Percentiles rank a stretch among this genome's conserved stretches.
Evolutionary conservation across 1,284 basidiomycete genomes (phyloP).

Genomic region (Pisolithus thermaeus): DNA sequence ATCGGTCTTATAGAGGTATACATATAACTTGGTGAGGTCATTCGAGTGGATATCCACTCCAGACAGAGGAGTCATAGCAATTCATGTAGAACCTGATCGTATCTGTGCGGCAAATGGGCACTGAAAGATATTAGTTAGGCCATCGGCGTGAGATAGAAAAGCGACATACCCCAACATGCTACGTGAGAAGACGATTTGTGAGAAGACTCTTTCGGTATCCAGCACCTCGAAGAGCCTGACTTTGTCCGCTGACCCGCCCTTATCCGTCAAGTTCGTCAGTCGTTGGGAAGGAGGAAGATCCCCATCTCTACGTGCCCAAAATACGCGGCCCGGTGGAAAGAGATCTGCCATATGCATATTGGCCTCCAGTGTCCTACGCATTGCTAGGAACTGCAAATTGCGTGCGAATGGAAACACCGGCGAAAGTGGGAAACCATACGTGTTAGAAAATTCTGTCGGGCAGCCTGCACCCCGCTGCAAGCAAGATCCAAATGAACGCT

Average conservation of each 20-base stretch:
- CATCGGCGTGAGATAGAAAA: neutral
- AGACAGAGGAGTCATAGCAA: constrained; percentile 34
- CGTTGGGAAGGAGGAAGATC: constrained; percentile 50
- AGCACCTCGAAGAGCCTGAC: constrained; percentile 68
- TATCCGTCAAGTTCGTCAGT: constrained; percentile 7
- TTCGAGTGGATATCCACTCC: neutral
- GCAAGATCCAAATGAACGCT: constrained; percentile 13
- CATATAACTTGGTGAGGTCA: neutral
- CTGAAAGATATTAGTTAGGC: constrained; percentile 23
- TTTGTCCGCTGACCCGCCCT: constrained; percentile 31
- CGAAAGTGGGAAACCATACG: neutral
- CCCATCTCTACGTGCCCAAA: constrained; percentile 70
- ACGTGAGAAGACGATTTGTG: constrained; percentile 73
- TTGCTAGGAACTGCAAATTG: constrained; percentile 56
- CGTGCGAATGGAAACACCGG: neutral
- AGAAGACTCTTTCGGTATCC: constrained; percentile 70
- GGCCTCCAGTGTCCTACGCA: constrained; percentile 78
- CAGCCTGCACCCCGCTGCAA: neutral
- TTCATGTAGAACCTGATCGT: constrained; percentile 62
- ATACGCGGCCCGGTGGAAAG: constrained; percentile 73
- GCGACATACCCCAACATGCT: constrained; percentile 69
- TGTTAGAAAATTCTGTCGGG: neutral
- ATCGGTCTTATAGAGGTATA: neutral
- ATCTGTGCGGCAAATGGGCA: constrained; percentile 62
- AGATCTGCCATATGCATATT: constrained; percentile 75